Evolutionary conservation across 495 filamentous ascomycete species (phyloP).

Genomic region (Massariosphaeria phaeospora): DNA sequence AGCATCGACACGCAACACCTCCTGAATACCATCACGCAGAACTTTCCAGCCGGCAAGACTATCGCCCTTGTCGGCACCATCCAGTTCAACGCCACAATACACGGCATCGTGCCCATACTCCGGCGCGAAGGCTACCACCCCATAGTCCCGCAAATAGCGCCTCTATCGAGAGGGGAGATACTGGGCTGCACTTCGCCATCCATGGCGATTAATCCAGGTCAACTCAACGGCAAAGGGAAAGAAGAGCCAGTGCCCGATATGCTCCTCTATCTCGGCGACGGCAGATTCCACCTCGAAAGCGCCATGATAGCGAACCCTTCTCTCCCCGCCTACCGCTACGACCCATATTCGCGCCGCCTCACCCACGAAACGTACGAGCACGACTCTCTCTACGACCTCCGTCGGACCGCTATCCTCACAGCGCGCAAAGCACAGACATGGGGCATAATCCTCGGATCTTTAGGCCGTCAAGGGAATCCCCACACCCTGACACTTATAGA

Average conservation of each 20-base stretch:
- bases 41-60: constrained; percentile 76
- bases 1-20: constrained; percentile 87
- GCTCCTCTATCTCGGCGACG: constrained; percentile 91
- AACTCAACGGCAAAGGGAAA: constrained; percentile 20
- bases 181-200: constrained; percentile 89
- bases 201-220: constrained; percentile 43
- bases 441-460: constrained; percentile 88
- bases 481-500: constrained; percentile 87
- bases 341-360: constrained; percentile 88
- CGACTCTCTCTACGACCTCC: constrained; percentile 76
- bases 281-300: constrained; percentile 92
- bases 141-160: constrained; percentile 86
- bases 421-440: constrained; percentile 77
- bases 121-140: constrained; percentile 77
- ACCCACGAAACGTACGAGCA: constrained; percentile 88
- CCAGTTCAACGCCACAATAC: constrained; percentile 95
- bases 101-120: constrained; percentile 68
- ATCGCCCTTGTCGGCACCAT: constrained; percentile 95
- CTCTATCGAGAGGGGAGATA: constrained; percentile 88
- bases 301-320: constrained; percentile 97
- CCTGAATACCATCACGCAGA: constrained; percentile 77
- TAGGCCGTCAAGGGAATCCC: constrained; percentile 93
- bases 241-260: constrained; percentile 58
- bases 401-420: constrained; percentile 66
- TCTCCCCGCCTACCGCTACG: constrained; percentile 90